Evolutionary conservation across 345 rosid genomes (phyloP).

Genomic region (Salix caprea): DNA sequence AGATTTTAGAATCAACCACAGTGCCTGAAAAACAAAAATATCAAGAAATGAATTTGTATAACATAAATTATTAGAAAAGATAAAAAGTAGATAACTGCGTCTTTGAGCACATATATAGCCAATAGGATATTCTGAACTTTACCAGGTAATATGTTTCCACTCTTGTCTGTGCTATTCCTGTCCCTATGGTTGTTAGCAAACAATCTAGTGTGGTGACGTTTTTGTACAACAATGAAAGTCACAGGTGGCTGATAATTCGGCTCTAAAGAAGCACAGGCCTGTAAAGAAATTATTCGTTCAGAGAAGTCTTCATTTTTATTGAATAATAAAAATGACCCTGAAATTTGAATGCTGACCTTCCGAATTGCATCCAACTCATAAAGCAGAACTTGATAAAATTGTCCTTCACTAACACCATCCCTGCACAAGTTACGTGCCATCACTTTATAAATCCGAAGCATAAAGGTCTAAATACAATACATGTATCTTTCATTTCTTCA

Average conservation of each 20-base stretch:
- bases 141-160: conserved; percentile 96
- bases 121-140: background rate
- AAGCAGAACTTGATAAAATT: conserved; percentile 80
- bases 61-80: background rate
- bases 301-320: background rate
- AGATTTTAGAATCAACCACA: conserved; percentile 86
- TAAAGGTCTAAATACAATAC: background rate
- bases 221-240: conserved; percentile 97
- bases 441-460: background rate
- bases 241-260: conserved; percentile 97
- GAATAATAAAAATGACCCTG: background rate
- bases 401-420: conserved; percentile 99
- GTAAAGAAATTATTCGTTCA: conserved; percentile 7
- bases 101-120: background rate
- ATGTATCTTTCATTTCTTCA: background rate
- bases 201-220: conserved; percentile 91
- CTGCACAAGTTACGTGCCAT: conserved; percentile 30
- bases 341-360: conserved; percentile 40
- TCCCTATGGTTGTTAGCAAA: conserved; percentile 93
- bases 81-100: background rate
- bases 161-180: conserved; percentile 79
- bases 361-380: conserved; percentile 83
- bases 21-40: conserved; percentile 53
- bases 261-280: conserved; percentile 97
- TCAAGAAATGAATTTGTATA: background rate